Conservation (phyloP, 495 filamentous ascomycete genomes). For the Choiromyces venosus region DNA sequence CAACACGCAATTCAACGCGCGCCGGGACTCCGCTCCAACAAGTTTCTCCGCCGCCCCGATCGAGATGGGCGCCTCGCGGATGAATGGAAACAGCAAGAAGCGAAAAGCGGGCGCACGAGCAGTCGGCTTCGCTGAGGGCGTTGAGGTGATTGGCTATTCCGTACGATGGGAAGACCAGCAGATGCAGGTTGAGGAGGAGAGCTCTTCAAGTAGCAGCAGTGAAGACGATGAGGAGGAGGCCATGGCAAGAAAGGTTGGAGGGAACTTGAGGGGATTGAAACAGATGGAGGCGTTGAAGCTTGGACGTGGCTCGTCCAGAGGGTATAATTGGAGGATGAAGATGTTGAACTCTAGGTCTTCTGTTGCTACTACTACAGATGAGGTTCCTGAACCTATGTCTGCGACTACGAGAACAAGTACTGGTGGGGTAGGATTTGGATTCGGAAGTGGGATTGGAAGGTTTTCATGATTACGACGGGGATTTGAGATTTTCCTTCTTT, state of each 20-base stretch:
- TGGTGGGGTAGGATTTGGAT: background rate
- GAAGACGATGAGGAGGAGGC: background rate
- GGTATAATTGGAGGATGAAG: conserved; percentile 4
- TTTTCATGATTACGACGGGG: background rate
- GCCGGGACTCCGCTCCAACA: background rate
- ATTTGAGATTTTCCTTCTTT: conserved; percentile 1
- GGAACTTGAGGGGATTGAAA: background rate
- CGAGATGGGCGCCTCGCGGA: background rate
- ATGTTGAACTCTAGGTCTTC: background rate
- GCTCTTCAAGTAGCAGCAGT: background rate
- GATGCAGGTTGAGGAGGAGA: background rate
- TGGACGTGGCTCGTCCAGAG: background rate
- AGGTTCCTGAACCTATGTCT: background rate
- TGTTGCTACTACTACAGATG: background rate
- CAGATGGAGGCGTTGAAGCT: background rate
- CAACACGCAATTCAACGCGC: conserved; percentile 33
- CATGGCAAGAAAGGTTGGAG: background rate
- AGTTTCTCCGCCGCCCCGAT: background rate
- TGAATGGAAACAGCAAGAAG: background rate
- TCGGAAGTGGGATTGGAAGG: background rate
- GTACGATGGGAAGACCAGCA: conserved; percentile 1
- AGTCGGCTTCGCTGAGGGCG: background rate
- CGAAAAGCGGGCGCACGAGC: background rate
- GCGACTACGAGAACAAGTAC: background rate
- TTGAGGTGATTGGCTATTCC: background rate